These are phyloP conservation scores for Microstegium vimineum DNA, from an alignment of 176 grass and related monocot species.

Conservation along the genomic window DNA sequence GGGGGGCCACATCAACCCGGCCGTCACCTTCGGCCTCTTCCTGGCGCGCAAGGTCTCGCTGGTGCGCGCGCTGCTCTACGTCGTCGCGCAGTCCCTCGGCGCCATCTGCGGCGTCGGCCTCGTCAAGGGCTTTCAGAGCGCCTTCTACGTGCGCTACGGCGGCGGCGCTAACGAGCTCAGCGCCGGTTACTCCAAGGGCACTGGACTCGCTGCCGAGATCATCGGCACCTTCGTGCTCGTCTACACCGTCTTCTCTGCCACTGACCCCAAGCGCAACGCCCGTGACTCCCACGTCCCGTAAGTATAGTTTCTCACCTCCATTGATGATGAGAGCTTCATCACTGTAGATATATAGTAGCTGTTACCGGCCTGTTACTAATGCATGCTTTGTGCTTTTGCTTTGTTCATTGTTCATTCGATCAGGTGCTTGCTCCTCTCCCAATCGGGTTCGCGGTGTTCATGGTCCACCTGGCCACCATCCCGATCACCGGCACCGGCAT, in stretches of 20 bases:
- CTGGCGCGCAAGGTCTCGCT: constrained; percentile 91
- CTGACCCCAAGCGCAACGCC: constrained; percentile 85
- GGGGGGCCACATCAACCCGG: constrained; percentile 90
- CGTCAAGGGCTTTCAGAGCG: constrained; percentile 81
- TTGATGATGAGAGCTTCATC: neutral
- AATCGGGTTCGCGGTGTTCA: constrained; percentile 96
- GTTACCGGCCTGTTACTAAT: neutral
- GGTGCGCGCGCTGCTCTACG: constrained; percentile 79
- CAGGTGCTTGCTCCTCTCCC: constrained; percentile 95
- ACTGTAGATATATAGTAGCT: too few relatives aligned
- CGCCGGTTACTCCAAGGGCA: constrained; percentile 63
- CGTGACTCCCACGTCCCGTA: constrained; percentile 72
- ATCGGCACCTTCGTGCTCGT: constrained; percentile 97
- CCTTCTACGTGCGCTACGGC: constrained; percentile 66
- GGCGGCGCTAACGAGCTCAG: constrained; percentile 83
- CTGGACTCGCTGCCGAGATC: constrained; percentile 82
- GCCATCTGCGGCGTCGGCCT: constrained; percentile 91
- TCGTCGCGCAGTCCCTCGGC: constrained; percentile 81
- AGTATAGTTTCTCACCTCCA: constrained; percentile 25
- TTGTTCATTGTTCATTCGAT: constrained; percentile 28
- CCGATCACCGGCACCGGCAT: constrained; percentile 95
- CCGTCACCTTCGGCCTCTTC: constrained; percentile 87
- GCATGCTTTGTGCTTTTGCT: neutral
- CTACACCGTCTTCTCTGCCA: constrained; percentile 95
- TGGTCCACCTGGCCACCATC: constrained; percentile 93